Conservation (phyloP, 2,329 filamentous ascomycete genomes). For the Sporothrix inflata region DNA sequence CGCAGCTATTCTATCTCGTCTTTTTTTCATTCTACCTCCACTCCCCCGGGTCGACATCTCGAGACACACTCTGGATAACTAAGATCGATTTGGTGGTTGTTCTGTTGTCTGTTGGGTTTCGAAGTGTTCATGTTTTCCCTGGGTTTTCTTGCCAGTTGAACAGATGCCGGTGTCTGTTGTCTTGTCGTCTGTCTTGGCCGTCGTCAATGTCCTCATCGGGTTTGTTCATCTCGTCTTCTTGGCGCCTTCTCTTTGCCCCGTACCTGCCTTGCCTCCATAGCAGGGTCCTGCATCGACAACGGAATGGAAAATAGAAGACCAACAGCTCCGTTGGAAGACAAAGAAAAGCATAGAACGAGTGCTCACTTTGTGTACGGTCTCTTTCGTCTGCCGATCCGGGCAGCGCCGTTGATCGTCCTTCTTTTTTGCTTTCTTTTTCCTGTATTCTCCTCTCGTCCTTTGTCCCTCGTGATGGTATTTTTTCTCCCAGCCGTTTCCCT, state of each 20-base stretch:
- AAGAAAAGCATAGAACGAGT: background rate
- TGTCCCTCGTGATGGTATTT: background rate
- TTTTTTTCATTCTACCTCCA: too few species aligned
- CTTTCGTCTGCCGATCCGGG: background rate
- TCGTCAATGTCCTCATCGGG: background rate
- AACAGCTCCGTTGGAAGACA: background rate
- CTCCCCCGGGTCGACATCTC: background rate
- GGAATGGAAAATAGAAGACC: background rate
- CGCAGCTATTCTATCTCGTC: too few species aligned
- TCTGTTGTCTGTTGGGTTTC: background rate
- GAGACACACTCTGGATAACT: background rate
- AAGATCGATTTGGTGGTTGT: background rate
- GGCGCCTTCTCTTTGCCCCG: background rate
- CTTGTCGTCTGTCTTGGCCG: background rate
- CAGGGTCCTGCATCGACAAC: background rate
- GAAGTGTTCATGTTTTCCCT: too few species aligned
- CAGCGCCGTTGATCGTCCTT: conserved; percentile 3
- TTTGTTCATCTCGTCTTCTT: background rate
- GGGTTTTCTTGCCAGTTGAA: background rate
- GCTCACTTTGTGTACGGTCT: background rate
- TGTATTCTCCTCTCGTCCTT: background rate
- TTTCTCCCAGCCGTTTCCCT: background rate
- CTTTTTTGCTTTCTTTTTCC: too few species aligned
- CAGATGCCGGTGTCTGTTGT: background rate
- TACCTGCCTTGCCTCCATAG: background rate